Evolutionary conservation across 192 early-diverging fungal species (phyloP), one percentile per base, ranked within the genome.

Genomic region (Gaertneriomyces sp.): DNA sequence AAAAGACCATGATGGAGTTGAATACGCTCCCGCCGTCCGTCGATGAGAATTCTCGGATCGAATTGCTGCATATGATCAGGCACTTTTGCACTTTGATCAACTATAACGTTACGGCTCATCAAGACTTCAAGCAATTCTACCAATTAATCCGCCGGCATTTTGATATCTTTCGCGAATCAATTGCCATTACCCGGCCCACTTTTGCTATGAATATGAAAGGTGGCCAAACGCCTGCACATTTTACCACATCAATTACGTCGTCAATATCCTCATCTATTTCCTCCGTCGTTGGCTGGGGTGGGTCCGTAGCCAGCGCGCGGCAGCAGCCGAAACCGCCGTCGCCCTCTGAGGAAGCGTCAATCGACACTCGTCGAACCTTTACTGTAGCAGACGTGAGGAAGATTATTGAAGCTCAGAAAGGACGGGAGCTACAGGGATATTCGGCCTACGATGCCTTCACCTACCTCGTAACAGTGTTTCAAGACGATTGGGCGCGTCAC

Each of bases 91-190:
- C 78, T 6, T 43, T 74, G n/a, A 69, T 79, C 45, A 72, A 60
- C 42, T 72, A 79, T 53, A 75, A 77, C 47, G 65, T 79, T 14
- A 64, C 62, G 33, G 78, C 78, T 2, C 78, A 79, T 46, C 75
- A 76, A 39, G 74, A 79, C 42, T 69, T 77, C 49, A 79, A 79
- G 73, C 67, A 55, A 16, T 79, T 79, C 58, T 71, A 76, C 54
- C 78, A 79, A 45, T 44, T 63, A 45, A 66, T 79, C 6, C 58
- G 73, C 14, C 42, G 45, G 20, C 78, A 79, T 58, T 79, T 71
- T 61, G 78, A 79, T 45, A 42, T 33, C 9, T 79, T 77, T 44
- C 52, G 69, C 5, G 68, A 73, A 42, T 44, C 52, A 5, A 59
- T 79, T n/a, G 58, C 63, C 9, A 38, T 43, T 7, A 64, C 71